Percentiles rank a stretch among this genome's conserved stretches.
These are phyloP conservation scores for Fusarium concolor DNA, from an alignment of 2,329 filamentous ascomycete species.

Conservation along the genomic window DNA sequence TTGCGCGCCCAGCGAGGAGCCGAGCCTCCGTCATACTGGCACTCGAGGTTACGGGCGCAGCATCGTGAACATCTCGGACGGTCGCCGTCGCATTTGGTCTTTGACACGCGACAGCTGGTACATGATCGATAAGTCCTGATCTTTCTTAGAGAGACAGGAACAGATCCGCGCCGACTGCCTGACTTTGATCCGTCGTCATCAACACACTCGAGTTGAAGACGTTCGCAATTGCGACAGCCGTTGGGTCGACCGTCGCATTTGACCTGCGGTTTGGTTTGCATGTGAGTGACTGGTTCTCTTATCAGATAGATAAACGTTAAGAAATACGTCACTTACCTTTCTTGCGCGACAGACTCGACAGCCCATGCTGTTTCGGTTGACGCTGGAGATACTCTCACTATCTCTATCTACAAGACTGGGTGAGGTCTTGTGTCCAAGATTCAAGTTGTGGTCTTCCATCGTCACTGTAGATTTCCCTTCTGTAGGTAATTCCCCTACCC, in stretches of 20 bases:
- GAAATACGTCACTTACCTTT: constrained; percentile 48
- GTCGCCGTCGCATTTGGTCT: constrained; percentile 58
- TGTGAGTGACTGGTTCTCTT: constrained; percentile 22
- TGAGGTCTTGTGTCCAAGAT: constrained; percentile 33
- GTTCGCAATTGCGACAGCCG: constrained; percentile 57
- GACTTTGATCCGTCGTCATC: constrained; percentile 50
- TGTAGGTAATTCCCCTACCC: constrained; percentile 14
- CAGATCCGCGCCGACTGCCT: constrained; percentile 37
- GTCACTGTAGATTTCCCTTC: background rate
- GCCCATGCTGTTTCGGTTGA: constrained; percentile 49
- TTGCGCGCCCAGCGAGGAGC: constrained; percentile 54
- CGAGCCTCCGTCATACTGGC: constrained; percentile 54
- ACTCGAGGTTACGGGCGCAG: constrained; percentile 50
- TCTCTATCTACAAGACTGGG: constrained; percentile 29
- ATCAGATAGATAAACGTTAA: background rate
- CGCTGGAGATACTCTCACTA: constrained; percentile 23
- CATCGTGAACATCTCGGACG: constrained; percentile 55
- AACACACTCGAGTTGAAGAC: constrained; percentile 56
- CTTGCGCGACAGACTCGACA: constrained; percentile 56
- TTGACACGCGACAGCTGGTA: constrained; percentile 54
- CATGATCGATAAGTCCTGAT: constrained; percentile 57
- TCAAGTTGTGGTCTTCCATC: constrained; percentile 31
- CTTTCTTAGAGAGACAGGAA: constrained; percentile 51
- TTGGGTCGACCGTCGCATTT: constrained; percentile 57
- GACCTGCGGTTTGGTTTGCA: constrained; percentile 47